Conservation (phyloP, 805 yeast species). For the Starmerella asiatica region DNA sequence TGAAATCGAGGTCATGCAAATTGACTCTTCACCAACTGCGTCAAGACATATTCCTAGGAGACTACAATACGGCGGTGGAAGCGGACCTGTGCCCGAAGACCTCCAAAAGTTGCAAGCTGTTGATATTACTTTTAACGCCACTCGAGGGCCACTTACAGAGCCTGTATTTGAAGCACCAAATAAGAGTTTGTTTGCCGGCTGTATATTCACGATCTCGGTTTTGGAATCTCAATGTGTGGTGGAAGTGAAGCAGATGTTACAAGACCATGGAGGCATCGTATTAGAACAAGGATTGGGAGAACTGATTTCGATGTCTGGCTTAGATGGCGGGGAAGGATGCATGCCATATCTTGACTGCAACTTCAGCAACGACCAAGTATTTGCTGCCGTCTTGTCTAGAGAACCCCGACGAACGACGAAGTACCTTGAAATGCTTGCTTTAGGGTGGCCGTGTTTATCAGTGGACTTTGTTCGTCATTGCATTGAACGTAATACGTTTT, state of each 20-base stretch:
- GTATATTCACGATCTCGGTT: conserved; percentile 6
- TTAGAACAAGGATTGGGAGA: conserved; percentile 8
- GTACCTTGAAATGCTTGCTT: conserved; percentile 59
- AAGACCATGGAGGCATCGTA: conserved; percentile 7
- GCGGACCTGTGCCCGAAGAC: too few relatives aligned
- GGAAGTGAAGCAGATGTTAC: not conserved
- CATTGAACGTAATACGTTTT: conserved; percentile 23
- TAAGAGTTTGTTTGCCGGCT: not conserved
- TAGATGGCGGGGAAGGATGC: conserved; percentile 1
- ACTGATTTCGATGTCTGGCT: not conserved
- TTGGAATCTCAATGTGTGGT: not conserved
- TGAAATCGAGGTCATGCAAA: too few relatives aligned
- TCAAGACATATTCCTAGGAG: too few relatives aligned
- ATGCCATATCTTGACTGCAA: conserved; percentile 6
- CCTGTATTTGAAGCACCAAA: not conserved
- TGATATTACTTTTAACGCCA: too few relatives aligned
- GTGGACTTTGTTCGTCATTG: conserved; percentile 35
- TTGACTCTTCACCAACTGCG: too few relatives aligned
- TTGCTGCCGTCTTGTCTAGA: conserved; percentile 55
- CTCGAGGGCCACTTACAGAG: too few relatives aligned
- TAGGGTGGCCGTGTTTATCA: conserved; percentile 74
- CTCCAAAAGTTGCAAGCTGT: too few relatives aligned
- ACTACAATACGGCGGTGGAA: too few relatives aligned
- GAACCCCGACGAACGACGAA: conserved; percentile 53
- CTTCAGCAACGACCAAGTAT: conserved; percentile 26